These are phyloP conservation scores for Solanum pinnatisectum DNA, from an alignment of 257 asterid genomes.

Conservation along the genomic window DNA sequence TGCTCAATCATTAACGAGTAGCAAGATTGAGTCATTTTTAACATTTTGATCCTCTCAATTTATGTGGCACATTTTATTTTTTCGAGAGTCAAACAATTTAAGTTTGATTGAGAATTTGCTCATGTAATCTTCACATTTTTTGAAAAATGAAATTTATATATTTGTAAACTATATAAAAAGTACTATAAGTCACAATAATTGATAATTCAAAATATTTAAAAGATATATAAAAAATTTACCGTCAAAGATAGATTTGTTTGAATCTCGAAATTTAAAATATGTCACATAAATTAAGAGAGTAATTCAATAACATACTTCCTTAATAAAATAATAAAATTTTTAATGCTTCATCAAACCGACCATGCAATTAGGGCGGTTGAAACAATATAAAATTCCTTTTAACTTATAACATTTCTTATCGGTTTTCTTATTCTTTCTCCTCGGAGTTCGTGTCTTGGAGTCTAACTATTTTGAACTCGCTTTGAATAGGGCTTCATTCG, in stretches of 20 bases:
- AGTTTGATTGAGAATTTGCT: rapidly evolving
- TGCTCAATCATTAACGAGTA: neutral
- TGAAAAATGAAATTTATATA: no score
- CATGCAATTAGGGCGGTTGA: neutral
- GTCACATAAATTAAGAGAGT: no score
- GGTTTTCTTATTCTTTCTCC: no score
- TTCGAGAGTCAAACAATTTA: no score
- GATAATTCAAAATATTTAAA: no score
- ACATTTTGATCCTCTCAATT: rapidly evolving
- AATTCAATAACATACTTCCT: no score
- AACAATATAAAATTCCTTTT: neutral
- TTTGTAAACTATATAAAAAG: no score
- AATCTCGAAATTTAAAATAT: no score
- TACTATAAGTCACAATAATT: no score
- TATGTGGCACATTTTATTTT: rapidly evolving
- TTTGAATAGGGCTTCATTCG: neutral
- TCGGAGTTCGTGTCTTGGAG: rapidly evolving
- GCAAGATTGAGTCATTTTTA: neutral
- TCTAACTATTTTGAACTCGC: no score
- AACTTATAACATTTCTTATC: neutral
- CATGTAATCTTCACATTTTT: rapidly evolving
- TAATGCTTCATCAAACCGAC: neutral
- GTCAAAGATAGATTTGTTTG: rapidly evolving
- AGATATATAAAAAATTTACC: rapidly evolving
- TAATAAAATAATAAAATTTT: neutral